Evolutionary conservation across 2,329 filamentous ascomycete genomes (phyloP), one percentile per base, ranked within the genome.

Genomic region (Ascochyta clinopodiicola): DNA sequence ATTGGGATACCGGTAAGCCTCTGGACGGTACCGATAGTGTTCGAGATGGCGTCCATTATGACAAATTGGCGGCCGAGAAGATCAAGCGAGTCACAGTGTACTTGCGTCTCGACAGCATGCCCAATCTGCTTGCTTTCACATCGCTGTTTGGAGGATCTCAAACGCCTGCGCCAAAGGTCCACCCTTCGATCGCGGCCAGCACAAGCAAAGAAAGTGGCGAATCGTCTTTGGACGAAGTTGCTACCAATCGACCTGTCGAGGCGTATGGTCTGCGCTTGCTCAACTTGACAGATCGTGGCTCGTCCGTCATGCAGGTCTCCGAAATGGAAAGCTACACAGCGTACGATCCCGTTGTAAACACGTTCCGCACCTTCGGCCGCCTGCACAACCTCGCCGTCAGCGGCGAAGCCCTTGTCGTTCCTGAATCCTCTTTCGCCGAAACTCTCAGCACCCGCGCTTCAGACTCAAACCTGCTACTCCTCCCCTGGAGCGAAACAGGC

Each of bases 251-350:
- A 8, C 83, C 85, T 1, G 81, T 94, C 1, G 84, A 90, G 68
- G 88, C 92, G 0, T 91, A 96, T 66, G 94, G 92, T 29, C 78
- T 96, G n/a, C 89, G 93, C 13, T 83, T 98, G 15, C 78, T 96
- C 44, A 91, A 96, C 70, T 84, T 98, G 12, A 96, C 91, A 0
- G 93, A 97, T 66, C 92, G 94, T 82, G 90, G 91, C 37, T 97
- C 94, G 0, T 93, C 92, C 17, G 94, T 97, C 66, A 98, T 98
- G 94, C 89, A 91, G 66, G 91, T 96, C 10, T 88, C 92, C 0
- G 92, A 96, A 69, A 82, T 88, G 3, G 89, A 92, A 35, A 91
- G 95, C 44, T 84, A 76, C 75, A 81, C 71, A 61, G 81, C 64
- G 62, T 73, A 63, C 66, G 94, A 98, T 67, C 92, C 94, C 0